Conservation (phyloP, 2,329 filamentous ascomycete species). For the Nemania serpens region DNA sequence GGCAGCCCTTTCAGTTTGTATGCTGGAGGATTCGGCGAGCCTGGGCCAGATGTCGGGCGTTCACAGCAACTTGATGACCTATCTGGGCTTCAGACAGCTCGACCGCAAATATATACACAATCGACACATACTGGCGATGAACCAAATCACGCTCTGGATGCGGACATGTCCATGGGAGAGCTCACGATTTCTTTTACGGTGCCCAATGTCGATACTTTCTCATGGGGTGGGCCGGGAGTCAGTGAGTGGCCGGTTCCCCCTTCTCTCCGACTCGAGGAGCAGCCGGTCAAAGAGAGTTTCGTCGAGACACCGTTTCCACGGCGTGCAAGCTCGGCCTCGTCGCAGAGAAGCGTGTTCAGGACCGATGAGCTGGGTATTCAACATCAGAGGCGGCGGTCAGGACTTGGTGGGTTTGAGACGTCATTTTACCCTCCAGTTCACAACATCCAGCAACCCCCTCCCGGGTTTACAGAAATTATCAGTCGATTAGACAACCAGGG, state of each 20-base stretch:
- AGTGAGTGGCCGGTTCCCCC: constrained; percentile 23
- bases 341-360: constrained; percentile 20
- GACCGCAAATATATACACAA: constrained; percentile 2
- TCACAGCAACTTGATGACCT: neutral
- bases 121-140: neutral
- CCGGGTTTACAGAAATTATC: constrained; percentile 21
- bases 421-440: constrained; percentile 11
- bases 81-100: constrained; percentile 7
- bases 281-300: constrained; percentile 26
- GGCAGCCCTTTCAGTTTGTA: constrained; percentile 29
- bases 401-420: constrained; percentile 20
- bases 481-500: constrained; percentile 24
- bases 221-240: constrained; percentile 23
- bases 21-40: constrained; percentile 26
- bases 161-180: neutral
- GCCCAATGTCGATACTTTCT: constrained; percentile 25
- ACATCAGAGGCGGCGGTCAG: constrained; percentile 29
- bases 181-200: constrained; percentile 29
- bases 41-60: constrained; percentile 24
- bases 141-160: neutral
- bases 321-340: constrained; percentile 2
- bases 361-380: constrained; percentile 10
- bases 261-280: constrained; percentile 34
- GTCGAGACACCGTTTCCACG: constrained; percentile 36
- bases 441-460: constrained; percentile 13